Evolutionary conservation across 2,329 filamentous ascomycete genomes (phyloP).

Genomic region (Clonostachys rosea): DNA sequence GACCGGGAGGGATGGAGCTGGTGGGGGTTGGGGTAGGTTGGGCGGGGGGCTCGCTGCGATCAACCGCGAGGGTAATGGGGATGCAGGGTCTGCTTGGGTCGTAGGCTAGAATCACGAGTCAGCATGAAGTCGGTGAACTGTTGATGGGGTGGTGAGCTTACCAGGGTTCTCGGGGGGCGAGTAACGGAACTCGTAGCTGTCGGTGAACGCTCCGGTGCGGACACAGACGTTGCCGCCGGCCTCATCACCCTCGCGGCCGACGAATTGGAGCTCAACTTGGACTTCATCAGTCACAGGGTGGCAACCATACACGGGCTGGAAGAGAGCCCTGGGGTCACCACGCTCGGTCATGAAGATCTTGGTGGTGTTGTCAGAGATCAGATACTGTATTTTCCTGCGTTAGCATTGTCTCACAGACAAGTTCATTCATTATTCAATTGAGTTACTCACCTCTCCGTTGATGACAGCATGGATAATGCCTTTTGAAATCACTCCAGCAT

Average conservation of each 20-base stretch:
- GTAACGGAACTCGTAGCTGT: conserved; percentile 34
- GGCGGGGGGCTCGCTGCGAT: background rate
- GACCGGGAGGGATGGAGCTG: background rate
- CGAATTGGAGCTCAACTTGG: conserved; percentile 25
- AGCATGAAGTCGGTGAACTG: background rate
- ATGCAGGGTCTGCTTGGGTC: background rate
- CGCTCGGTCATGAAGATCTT: conserved; percentile 43
- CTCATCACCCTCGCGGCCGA: conserved; percentile 19
- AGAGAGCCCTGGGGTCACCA: conserved; percentile 32
- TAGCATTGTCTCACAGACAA: too few relatives aligned
- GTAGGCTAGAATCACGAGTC: background rate
- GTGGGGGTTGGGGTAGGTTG: background rate
- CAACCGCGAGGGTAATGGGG: background rate
- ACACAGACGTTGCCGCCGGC: conserved; percentile 32
- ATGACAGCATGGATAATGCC: conserved; percentile 29
- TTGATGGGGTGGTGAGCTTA: conserved; percentile 10
- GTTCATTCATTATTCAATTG: too few relatives aligned
- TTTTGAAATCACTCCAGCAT: conserved; percentile 27
- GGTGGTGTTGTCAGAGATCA: conserved; percentile 31
- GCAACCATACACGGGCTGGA: conserved; percentile 32
- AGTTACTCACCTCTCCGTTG: conserved; percentile 34
- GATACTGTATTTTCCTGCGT: conserved; percentile 20
- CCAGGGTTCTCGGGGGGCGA: conserved; percentile 30
- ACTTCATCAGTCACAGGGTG: conserved; percentile 31
- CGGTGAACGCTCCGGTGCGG: conserved; percentile 22